A percentile compares a stretch with the other conserved stretches of the same genome.
These are phyloP conservation scores for Suillus americanus DNA, from an alignment of 768 basidiomycete species.

Conservation along the genomic window DNA sequence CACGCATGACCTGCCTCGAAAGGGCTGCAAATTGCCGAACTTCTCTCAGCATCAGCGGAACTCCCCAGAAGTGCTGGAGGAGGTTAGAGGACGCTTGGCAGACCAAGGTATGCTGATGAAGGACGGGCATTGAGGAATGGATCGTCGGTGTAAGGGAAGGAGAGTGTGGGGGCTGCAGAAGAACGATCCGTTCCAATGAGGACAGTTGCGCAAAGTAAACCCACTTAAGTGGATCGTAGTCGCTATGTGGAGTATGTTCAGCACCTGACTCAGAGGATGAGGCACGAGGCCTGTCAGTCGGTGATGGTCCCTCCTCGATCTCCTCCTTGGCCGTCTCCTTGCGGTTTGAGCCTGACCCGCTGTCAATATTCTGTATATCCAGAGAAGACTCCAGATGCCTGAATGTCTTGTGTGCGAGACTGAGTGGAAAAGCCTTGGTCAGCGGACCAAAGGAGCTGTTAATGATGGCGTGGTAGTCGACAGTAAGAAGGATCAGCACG, in stretches of 20 bases:
- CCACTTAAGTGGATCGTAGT: constrained; percentile 36
- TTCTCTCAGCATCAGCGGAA: constrained; percentile 87
- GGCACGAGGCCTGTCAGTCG: neutral
- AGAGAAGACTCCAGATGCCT: constrained; percentile 23
- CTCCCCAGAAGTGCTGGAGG: constrained; percentile 64
- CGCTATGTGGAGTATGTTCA: constrained; percentile 8
- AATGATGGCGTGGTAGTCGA: constrained; percentile 74
- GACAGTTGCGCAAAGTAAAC: constrained; percentile 69
- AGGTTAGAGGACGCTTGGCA: constrained; percentile 58
- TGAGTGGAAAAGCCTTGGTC: constrained; percentile 70
- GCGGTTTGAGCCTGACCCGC: constrained; percentile 17
- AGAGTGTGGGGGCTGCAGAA: constrained; percentile 64
- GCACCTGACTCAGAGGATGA: constrained; percentile 2
- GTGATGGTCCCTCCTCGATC: constrained; percentile 16
- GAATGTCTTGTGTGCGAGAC: constrained; percentile 70
- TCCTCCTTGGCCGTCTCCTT: constrained; percentile 13
- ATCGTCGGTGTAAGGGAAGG: constrained; percentile 74
- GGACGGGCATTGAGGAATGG: constrained; percentile 68
- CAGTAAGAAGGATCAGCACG: constrained; percentile 78
- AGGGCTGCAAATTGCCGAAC: constrained; percentile 79
- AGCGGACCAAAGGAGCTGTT: constrained; percentile 82
- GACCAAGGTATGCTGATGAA: constrained; percentile 78
- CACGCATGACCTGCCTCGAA: constrained; percentile 76
- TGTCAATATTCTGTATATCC: neutral
- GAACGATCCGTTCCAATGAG: constrained; percentile 62